These are phyloP conservation scores for Grifola frondosa DNA, from an alignment of 1,284 basidiomycete species.

Conservation along the genomic window DNA sequence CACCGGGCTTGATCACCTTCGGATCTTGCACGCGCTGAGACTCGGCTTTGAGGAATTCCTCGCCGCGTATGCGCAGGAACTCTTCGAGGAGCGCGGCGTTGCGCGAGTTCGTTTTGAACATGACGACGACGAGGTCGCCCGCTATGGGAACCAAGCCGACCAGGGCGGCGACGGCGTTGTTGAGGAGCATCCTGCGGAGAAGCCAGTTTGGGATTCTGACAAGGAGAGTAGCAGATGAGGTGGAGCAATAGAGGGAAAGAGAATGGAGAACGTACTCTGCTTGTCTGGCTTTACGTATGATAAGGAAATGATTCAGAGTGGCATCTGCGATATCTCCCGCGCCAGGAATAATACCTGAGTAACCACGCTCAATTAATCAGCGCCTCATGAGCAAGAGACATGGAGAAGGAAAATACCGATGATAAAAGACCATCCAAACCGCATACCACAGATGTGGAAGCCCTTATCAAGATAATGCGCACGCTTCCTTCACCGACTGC, in stretches of 20 bases:
- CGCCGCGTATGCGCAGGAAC: conserved; percentile 66
- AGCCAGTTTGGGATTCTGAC: conserved; percentile 68
- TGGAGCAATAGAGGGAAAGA: not conserved
- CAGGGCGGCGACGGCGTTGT: conserved; percentile 73
- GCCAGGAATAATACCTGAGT: conserved; percentile 65
- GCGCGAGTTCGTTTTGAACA: conserved; percentile 87
- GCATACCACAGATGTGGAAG: conserved; percentile 79
- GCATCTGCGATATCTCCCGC: conserved; percentile 69
- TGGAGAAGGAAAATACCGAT: conserved; percentile 45
- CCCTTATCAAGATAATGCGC: conserved; percentile 94
- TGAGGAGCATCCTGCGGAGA: conserved; percentile 71
- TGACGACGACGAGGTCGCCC: conserved; percentile 76
- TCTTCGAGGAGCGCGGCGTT: conserved; percentile 80
- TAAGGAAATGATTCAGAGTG: conserved; percentile 72
- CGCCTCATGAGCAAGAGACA: not conserved
- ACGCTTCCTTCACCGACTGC: conserved; percentile 69
- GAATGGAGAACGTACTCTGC: conserved; percentile 46
- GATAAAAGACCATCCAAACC: conserved; percentile 86
- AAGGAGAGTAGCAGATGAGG: not conserved
- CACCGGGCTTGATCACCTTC: conserved; percentile 51
- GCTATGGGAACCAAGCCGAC: conserved; percentile 78
- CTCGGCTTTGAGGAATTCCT: conserved; percentile 55
- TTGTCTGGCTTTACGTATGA: conserved; percentile 75
- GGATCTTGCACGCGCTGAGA: conserved; percentile 37
- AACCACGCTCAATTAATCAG: not conserved